Evolutionary conservation across 2,329 filamentous ascomycete species (phyloP).

Genomic region (Aspergillus awamori): DNA sequence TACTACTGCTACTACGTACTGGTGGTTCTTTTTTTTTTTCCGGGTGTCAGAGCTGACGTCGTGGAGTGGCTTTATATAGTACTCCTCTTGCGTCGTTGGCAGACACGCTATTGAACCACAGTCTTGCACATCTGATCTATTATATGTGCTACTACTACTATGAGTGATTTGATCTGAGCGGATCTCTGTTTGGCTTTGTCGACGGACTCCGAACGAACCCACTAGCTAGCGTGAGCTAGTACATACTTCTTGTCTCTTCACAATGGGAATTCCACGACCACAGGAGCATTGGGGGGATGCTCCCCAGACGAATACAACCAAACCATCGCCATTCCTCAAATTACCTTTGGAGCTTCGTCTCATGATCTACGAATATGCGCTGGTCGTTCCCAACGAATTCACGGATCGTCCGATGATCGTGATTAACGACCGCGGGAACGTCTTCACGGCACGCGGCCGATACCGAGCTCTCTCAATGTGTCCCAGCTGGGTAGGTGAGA

Average conservation of each 20-base stretch:
- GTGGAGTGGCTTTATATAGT: not conserved
- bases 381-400: slow-evolving; percentile 36
- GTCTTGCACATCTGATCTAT: not conserved
- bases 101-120: not conserved
- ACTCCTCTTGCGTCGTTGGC: not conserved
- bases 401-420: slow-evolving; percentile 38
- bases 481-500: slow-evolving; percentile 37
- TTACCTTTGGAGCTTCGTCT: slow-evolving; percentile 38
- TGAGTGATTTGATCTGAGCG: not conserved
- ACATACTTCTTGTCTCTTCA: not conserved
- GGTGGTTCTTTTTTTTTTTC: not conserved
- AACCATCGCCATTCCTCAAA: slow-evolving; percentile 26
- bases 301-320: not conserved
- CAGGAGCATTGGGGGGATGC: not conserved
- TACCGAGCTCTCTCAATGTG: slow-evolving; percentile 38
- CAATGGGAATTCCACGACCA: not conserved
- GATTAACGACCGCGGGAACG: slow-evolving; percentile 35
- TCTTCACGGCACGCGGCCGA: slow-evolving; percentile 35
- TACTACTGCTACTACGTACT: no score
- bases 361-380: slow-evolving; percentile 39
- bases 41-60: not conserved
- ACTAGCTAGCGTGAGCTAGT: not conserved
- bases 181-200: not conserved
- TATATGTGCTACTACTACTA: not conserved
- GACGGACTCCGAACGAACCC: not conserved